Percentiles rank a stretch among this genome's conserved stretches.
Conservation (phyloP, 805 yeast genomes). For the Starmerella apis region DNA sequence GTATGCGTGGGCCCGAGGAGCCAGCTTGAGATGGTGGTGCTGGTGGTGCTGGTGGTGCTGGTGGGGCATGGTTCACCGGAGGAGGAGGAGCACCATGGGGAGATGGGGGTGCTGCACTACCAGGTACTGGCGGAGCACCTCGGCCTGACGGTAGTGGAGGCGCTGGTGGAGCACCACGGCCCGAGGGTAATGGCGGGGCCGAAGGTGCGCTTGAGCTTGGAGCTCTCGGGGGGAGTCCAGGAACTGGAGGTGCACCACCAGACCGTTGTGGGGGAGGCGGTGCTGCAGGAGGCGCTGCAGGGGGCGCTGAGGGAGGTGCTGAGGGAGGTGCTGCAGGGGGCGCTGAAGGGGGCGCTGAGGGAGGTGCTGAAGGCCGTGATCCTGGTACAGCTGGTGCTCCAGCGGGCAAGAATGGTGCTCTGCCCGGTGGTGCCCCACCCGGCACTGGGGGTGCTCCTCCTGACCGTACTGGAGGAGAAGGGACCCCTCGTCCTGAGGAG, state of each 20-base stretch:
- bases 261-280: conserved; percentile 12
- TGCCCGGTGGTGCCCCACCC: too few species aligned
- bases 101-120: conserved; percentile 11
- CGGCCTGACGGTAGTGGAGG: conserved; percentile 14
- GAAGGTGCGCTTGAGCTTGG: conserved; percentile 15
- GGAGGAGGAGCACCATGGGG: not conserved
- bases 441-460: too few species aligned
- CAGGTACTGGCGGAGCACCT: conserved; percentile 10
- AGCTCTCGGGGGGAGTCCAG: conserved; percentile 4
- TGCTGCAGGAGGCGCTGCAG: conserved; percentile 27
- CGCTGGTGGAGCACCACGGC: conserved; percentile 15
- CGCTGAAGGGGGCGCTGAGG: conserved; percentile 13
- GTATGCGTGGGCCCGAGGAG: conserved; percentile 6
- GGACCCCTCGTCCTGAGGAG: too few species aligned
- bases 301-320: conserved; percentile 14
- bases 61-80: not conserved
- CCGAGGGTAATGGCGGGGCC: conserved; percentile 5
- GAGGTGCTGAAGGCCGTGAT: conserved; percentile 20
- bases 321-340: conserved; percentile 15
- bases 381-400: conserved; percentile 18
- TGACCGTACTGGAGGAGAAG: conserved; percentile 13
- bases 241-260: conserved; percentile 19
- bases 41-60: not conserved
- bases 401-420: not conserved
- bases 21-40: not conserved